phyloP scores from a whole-genome alignment of 257 asterid species.

The Sherardia arvensis region DNA sequence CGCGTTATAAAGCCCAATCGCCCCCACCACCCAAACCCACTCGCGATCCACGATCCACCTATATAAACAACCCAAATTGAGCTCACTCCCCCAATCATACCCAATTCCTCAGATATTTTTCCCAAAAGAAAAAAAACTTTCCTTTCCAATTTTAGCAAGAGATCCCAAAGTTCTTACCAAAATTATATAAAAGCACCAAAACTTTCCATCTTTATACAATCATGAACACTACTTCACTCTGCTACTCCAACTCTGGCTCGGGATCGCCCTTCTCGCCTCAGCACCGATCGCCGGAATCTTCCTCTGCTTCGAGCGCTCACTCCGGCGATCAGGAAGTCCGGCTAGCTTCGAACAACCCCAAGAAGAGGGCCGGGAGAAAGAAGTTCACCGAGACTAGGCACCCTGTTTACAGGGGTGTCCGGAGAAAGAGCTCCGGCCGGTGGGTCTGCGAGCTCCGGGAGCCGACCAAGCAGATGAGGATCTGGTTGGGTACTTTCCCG shows the following conservation, averaged over 20 bases:
- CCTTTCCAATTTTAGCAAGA: neutral
- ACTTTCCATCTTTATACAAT: too few relatives aligned
- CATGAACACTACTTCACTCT: neutral
- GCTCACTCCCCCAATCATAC: neutral
- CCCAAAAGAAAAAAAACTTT: neutral
- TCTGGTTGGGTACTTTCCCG: slow-evolving; percentile 72
- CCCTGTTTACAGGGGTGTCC: slow-evolving; percentile 56
- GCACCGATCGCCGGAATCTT: slow-evolving; percentile 4
- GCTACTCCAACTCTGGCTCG: neutral
- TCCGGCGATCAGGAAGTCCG: neutral
- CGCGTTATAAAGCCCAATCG: neutral
- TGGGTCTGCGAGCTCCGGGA: slow-evolving; percentile 72
- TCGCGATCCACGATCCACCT: neutral
- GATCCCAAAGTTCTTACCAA: neutral
- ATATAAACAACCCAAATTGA: neutral
- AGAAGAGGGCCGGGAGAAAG: slow-evolving; percentile 50
- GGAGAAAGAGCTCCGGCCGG: slow-evolving; percentile 45
- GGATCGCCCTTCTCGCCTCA: neutral
- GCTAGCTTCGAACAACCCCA: slow-evolving; percentile 55
- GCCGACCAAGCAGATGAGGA: slow-evolving; percentile 61
- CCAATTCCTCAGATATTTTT: neutral
- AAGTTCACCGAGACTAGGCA: slow-evolving; percentile 65
- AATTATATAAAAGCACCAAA: neutral
- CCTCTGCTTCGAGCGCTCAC: slow-evolving; percentile 5
- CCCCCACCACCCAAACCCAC: neutral